Percentiles rank a stretch among this genome's conserved stretches.
phyloP scores from a whole-genome alignment of 331 rosid species.

The Prunus yedoensis region DNA sequence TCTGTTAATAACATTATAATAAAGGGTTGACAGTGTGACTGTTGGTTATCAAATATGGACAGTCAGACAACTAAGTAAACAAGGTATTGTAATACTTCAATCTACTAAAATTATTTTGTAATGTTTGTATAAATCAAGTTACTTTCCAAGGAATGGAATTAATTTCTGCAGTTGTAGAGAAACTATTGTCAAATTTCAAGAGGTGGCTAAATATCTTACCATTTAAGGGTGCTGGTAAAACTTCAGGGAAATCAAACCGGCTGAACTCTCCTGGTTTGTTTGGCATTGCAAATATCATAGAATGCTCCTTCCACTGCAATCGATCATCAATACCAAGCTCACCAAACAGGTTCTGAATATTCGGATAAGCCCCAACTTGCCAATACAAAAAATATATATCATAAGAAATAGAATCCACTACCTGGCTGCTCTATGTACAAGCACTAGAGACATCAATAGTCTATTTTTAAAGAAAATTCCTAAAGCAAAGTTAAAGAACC shows the following conservation, averaged over 20 bases:
- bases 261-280: conserved; percentile 96
- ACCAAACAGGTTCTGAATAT: conserved; percentile 84
- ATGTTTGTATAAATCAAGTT: background rate
- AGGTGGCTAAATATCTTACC: conserved; percentile 48
- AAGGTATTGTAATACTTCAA: background rate
- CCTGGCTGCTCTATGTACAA: background rate
- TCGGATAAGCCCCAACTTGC: conserved; percentile 97
- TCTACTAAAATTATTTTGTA: background rate
- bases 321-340: conserved; percentile 96
- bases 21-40: background rate
- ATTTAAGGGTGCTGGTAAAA: conserved; percentile 85
- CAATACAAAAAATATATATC: conserved; percentile 22
- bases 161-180: conserved; percentile 17
- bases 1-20: background rate
- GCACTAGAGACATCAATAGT: background rate
- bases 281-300: conserved; percentile 99
- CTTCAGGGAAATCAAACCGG: conserved; percentile 85
- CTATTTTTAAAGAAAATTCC: background rate
- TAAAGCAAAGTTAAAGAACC: background rate
- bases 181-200: conserved; percentile 12
- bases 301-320: conserved; percentile 97
- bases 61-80: background rate
- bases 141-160: background rate
- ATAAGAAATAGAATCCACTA: background rate
- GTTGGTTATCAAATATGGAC: background rate